Conservation (phyloP, 148 eudicot genomes). For the Mesembryanthemum crystallinum region DNA sequence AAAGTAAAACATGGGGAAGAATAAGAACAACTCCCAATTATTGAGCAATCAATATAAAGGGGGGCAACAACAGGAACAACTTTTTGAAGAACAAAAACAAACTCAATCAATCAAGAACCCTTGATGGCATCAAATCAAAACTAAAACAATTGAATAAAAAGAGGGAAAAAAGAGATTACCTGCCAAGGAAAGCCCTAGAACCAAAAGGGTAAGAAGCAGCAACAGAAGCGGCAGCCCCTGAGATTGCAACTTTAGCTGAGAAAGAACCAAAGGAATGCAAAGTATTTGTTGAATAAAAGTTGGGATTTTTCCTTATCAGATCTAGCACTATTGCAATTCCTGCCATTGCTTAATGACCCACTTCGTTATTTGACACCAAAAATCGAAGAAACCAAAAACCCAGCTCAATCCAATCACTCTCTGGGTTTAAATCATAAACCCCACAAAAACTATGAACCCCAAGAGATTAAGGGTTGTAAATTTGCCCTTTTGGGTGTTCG, state of each 20-base stretch:
- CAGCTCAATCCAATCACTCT: conserved; percentile 2
- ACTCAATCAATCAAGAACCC: background rate
- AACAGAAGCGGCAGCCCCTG: conserved; percentile 56
- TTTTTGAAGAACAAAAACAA: background rate
- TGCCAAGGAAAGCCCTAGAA: conserved; percentile 52
- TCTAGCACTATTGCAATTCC: conserved; percentile 64
- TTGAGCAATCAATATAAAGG: background rate
- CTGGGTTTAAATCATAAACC: background rate
- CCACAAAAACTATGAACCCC: background rate
- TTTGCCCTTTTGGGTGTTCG: background rate
- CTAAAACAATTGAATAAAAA: background rate
- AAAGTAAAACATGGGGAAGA: background rate
- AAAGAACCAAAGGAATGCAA: conserved; percentile 52
- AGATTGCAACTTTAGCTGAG: conserved; percentile 51
- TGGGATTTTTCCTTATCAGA: conserved; percentile 59
- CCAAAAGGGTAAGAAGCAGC: conserved; percentile 59
- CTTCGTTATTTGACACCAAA: background rate
- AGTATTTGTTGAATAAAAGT: conserved; percentile 37
- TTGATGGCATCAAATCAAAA: background rate
- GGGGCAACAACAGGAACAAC: background rate
- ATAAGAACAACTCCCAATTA: background rate
- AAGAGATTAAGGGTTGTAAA: conserved; percentile 8
- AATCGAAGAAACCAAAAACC: conserved; percentile 3
- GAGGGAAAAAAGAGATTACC: conserved; percentile 12
- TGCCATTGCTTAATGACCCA: conserved; percentile 40